Evolutionary conservation across 2,329 filamentous ascomycete species (phyloP).

Genomic region (Xylariomycetidae sp.): DNA sequence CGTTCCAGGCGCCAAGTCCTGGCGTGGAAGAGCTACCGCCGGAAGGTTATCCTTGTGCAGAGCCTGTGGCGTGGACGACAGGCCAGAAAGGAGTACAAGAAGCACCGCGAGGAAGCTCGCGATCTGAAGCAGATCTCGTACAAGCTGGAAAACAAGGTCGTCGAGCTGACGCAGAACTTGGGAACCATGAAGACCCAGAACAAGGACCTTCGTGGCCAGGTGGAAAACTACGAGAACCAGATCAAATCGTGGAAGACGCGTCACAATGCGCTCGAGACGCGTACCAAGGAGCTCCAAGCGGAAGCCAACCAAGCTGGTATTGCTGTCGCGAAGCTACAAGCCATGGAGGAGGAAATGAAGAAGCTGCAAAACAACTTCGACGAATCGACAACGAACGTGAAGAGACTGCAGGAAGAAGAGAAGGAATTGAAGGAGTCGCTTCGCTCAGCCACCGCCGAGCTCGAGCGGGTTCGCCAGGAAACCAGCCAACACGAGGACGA

Average conservation of each 20-base stretch:
- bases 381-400: conserved; percentile 84
- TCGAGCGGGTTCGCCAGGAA: conserved; percentile 71
- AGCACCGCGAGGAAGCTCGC: conserved; percentile 85
- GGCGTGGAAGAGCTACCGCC: conserved; percentile 81
- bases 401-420: conserved; percentile 92
- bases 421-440: conserved; percentile 78
- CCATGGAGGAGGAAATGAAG: conserved; percentile 93
- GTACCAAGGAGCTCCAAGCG: conserved; percentile 88
- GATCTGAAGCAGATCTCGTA: conserved; percentile 99
- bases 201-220: conserved; percentile 78
- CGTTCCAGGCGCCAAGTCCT: conserved; percentile 71
- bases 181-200: conserved; percentile 93
- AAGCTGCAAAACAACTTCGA: conserved; percentile 84
- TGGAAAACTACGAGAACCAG: conserved; percentile 93
- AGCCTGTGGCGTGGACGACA: conserved; percentile 83
- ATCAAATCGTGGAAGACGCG: conserved; percentile 93
- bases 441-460: conserved; percentile 69
- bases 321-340: conserved; percentile 79
- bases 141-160: conserved; percentile 98
- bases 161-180: conserved; percentile 90
- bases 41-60: conserved; percentile 84
- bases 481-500: conserved; percentile 76
- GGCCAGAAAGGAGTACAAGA: conserved; percentile 83
- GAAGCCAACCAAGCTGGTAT: conserved; percentile 98
- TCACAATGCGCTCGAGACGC: conserved; percentile 81